Percentiles rank a stretch among this genome's conserved stretches.
phyloP scores from a whole-genome alignment of 2,329 filamentous ascomycete genomes.

The Rutstroemia sp. region DNA sequence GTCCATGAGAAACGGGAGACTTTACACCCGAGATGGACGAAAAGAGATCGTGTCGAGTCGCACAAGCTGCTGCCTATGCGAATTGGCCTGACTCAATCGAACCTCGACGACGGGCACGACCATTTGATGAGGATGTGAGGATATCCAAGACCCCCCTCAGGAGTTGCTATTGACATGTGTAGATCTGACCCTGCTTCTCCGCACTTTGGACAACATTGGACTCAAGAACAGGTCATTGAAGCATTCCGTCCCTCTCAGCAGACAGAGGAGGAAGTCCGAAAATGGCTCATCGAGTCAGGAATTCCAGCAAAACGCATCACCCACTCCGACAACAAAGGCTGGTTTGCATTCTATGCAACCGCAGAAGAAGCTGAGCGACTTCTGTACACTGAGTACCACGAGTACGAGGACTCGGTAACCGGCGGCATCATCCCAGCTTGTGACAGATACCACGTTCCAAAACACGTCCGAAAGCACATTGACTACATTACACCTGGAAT shows the following conservation, averaged over 20 bases:
- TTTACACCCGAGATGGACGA: constrained; percentile 20
- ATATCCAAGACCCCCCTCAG: constrained; percentile 13
- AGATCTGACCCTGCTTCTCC: constrained; percentile 22
- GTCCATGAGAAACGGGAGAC: constrained; percentile 20
- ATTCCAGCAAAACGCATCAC: constrained; percentile 28
- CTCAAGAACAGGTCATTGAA: constrained; percentile 27
- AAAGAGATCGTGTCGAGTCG: constrained; percentile 17
- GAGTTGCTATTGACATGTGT: background rate
- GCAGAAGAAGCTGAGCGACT: constrained; percentile 30
- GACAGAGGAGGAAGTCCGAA: constrained; percentile 27
- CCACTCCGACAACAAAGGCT: constrained; percentile 32
- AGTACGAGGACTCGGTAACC: constrained; percentile 38
- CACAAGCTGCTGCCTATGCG: constrained; percentile 21
- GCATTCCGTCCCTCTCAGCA: constrained; percentile 28
- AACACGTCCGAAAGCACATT: constrained; percentile 39
- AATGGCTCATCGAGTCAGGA: constrained; percentile 30
- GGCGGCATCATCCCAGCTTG: constrained; percentile 28
- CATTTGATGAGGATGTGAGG: constrained; percentile 25
- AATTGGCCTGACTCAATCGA: constrained; percentile 21
- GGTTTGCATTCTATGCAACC: constrained; percentile 32
- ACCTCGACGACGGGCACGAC: constrained; percentile 19
- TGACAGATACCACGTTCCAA: constrained; percentile 38
- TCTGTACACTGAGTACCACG: constrained; percentile 29
- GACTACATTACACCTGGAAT: constrained; percentile 43
- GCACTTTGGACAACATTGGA: constrained; percentile 32